Conservation (phyloP, 495 filamentous ascomycete genomes). For the Entonaema liquescens region DNA sequence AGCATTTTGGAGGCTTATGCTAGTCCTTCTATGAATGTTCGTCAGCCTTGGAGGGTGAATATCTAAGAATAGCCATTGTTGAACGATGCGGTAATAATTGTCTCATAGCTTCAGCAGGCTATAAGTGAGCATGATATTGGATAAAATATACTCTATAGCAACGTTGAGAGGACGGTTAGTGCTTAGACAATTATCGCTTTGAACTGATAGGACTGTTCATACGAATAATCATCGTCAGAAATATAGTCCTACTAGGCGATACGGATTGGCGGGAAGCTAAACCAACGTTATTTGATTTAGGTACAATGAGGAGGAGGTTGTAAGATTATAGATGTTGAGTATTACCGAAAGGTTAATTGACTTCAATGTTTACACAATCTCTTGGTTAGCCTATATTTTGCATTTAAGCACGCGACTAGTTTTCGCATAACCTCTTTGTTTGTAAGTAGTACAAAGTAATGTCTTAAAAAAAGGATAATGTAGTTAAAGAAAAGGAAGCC, state of each 20-base stretch:
- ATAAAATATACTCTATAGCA: not conserved
- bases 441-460: not conserved
- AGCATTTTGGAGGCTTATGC: conserved; percentile 9
- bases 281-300: not conserved
- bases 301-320: not conserved
- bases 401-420: not conserved
- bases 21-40: not conserved
- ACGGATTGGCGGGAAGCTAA: not conserved
- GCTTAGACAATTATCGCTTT: not conserved
- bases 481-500: not conserved
- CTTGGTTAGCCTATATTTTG: not conserved
- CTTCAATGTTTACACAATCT: not conserved
- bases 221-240: not conserved
- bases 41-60: conserved; percentile 13
- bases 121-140: conserved; percentile 4
- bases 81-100: not conserved
- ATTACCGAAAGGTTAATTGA: not conserved
- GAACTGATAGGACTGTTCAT: too few relatives aligned
- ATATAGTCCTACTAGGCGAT: not conserved
- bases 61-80: conserved; percentile 24
- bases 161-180: not conserved
- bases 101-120: not conserved
- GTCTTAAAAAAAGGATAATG: not conserved
- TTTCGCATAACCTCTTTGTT: not conserved
- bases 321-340: too few relatives aligned